A percentile compares a stretch with the other conserved stretches of the same genome.
Conservation (phyloP, 2,329 filamentous ascomycete species). For the Colletotrichum coccodes region DNA sequence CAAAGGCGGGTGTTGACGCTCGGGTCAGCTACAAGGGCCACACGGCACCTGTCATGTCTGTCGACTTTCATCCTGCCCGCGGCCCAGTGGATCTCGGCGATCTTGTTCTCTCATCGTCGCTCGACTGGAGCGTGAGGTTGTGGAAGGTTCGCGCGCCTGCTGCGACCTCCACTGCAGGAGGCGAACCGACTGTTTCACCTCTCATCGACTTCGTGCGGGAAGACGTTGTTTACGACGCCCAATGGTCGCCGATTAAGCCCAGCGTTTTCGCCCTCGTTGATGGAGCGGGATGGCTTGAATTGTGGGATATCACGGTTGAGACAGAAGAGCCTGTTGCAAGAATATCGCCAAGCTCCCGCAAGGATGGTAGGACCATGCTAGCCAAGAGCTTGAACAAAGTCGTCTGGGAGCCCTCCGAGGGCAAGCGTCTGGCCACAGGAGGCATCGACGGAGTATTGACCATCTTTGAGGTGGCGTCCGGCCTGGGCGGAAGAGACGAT, state of each 20-base stretch:
- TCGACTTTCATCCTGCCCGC: constrained; percentile 92
- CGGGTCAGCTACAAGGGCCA: constrained; percentile 91
- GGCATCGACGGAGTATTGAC: constrained; percentile 92
- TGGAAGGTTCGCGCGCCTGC: constrained; percentile 92
- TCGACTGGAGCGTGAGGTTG: constrained; percentile 97
- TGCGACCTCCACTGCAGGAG: constrained; percentile 70
- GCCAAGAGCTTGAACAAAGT: constrained; percentile 93
- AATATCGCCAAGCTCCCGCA: constrained; percentile 75
- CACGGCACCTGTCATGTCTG: constrained; percentile 92
- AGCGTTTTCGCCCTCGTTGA: constrained; percentile 96
- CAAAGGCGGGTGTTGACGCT: constrained; percentile 93
- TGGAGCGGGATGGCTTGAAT: constrained; percentile 88
- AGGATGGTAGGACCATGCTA: constrained; percentile 74
- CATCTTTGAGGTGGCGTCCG: constrained; percentile 88
- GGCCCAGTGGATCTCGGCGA: constrained; percentile 96
- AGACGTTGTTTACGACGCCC: constrained; percentile 95
- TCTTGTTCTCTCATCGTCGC: constrained; percentile 87
- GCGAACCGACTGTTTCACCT: constrained; percentile 71
- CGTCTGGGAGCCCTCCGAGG: constrained; percentile 92
- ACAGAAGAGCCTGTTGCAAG: constrained; percentile 91
- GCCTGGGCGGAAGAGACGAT: constrained; percentile 85
- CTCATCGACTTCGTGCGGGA: constrained; percentile 92
- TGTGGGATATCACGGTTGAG: constrained; percentile 95
- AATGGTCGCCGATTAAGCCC: constrained; percentile 94
- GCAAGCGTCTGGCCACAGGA: constrained; percentile 86